phyloP scores from a whole-genome alignment of 768 basidiomycete genomes.

The Naganishia vishniacii region DNA sequence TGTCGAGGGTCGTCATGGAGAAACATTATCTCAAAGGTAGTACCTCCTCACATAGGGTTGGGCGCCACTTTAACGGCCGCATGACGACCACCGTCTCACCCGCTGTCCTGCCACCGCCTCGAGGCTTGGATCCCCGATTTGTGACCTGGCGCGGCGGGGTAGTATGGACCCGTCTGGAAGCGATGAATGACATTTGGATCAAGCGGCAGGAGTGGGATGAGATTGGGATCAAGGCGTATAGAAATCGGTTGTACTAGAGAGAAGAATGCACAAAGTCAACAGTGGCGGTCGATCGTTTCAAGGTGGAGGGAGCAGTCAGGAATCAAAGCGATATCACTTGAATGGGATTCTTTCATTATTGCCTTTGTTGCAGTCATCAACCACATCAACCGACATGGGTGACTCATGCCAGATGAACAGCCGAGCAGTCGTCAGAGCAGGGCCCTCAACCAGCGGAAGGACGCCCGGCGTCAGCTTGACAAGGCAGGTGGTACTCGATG shows the following conservation, averaged over 20 bases:
- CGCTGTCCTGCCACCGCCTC: slow-evolving; percentile 86
- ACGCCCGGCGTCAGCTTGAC: slow-evolving; percentile 13
- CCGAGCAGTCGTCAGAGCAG: no score
- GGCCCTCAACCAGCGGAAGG: no score
- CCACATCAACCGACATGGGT: no score
- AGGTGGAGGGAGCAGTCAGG: not conserved
- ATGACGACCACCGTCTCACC: slow-evolving; percentile 41
- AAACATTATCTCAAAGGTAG: no score
- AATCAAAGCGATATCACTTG: not conserved
- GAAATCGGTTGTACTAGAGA: slow-evolving; percentile 42
- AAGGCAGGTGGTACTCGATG: slow-evolving; percentile 25
- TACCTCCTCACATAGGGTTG: no score
- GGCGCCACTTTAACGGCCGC: not conserved
- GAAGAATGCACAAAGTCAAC: not conserved
- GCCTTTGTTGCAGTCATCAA: no score
- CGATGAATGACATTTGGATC: slow-evolving; percentile 82
- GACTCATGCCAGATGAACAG: no score
- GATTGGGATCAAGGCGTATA: slow-evolving; percentile 49
- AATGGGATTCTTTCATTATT: not conserved
- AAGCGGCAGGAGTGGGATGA: slow-evolving; percentile 67
- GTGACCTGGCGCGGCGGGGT: slow-evolving; percentile 93
- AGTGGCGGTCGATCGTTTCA: not conserved
- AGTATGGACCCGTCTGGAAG: slow-evolving; percentile 87
- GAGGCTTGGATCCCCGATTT: slow-evolving; percentile 82
- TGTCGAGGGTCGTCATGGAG: no score